Conservation (phyloP, 495 filamentous ascomycete species). For the Penicillium egyptiacum region DNA sequence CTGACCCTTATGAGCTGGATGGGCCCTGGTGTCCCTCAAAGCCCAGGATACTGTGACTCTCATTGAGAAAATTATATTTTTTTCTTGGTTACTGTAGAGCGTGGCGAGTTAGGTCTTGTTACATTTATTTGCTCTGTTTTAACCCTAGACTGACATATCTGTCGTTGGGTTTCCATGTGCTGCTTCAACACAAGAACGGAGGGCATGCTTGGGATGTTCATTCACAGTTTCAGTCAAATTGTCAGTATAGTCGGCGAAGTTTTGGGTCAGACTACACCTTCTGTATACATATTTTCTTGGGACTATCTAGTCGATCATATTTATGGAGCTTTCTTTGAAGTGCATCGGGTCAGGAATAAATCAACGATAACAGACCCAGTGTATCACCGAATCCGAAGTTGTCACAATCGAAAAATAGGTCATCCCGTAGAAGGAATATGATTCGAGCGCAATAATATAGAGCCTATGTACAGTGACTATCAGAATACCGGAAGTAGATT, state of each 20-base stretch:
- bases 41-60: conserved; percentile 62
- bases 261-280: conserved; percentile 7
- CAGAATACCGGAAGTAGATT: conserved; percentile 5
- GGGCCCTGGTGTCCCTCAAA: conserved; percentile 34
- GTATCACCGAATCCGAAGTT: neutral
- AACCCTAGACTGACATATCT: conserved; percentile 24
- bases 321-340: neutral
- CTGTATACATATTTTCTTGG: conserved; percentile 20
- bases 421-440: neutral
- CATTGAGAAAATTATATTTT: conserved; percentile 18
- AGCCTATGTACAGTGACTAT: conserved; percentile 31
- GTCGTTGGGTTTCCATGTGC: conserved; percentile 10
- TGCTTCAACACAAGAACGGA: conserved; percentile 15
- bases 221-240: conserved; percentile 10
- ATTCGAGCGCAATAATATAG: conserved; percentile 18
- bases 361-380: neutral
- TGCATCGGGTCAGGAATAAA: neutral
- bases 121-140: conserved; percentile 10
- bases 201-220: conserved; percentile 11
- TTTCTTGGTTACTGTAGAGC: conserved; percentile 7
- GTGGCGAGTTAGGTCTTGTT: conserved; percentile 2
- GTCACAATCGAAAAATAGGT: neutral
- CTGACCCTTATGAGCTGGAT: conserved; percentile 86
- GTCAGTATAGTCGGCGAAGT: conserved; percentile 9
- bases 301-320: conserved; percentile 6